These are phyloP conservation scores for Leptographium wingfieldii DNA, from an alignment of 2,329 filamentous ascomycete species.

Conservation along the genomic window DNA sequence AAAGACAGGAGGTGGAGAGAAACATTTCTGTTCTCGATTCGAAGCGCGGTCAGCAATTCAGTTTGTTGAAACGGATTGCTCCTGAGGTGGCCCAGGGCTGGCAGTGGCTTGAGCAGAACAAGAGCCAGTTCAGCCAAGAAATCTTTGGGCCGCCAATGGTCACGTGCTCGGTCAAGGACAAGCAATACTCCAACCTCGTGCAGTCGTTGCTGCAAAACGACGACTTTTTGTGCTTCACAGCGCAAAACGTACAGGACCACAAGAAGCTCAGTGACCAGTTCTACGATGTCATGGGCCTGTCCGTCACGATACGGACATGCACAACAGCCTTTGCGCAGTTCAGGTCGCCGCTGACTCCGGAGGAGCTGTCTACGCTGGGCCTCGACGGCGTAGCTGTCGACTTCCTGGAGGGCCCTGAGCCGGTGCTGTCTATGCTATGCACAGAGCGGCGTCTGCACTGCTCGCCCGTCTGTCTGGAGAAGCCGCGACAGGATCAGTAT, in stretches of 20 bases:
- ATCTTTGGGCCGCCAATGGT: slow-evolving; percentile 74
- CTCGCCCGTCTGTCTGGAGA: slow-evolving; percentile 49
- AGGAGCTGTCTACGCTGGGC: slow-evolving; percentile 46
- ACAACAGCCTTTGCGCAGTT: slow-evolving; percentile 41
- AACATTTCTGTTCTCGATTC: slow-evolving; percentile 49
- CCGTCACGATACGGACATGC: slow-evolving; percentile 59
- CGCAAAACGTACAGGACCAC: slow-evolving; percentile 65
- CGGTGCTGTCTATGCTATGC: slow-evolving; percentile 82
- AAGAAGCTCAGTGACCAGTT: slow-evolving; percentile 56
- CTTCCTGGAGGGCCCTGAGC: slow-evolving; percentile 64
- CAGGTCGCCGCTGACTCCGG: slow-evolving; percentile 36
- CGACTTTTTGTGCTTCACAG: slow-evolving; percentile 58
- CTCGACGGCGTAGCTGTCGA: slow-evolving; percentile 74
- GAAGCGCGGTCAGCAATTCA: slow-evolving; percentile 60
- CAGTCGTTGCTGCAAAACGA: slow-evolving; percentile 37
- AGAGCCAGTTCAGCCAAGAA: slow-evolving; percentile 54
- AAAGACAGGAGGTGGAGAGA: slow-evolving; percentile 14
- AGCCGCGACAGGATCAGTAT: slow-evolving; percentile 56
- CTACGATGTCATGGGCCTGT: slow-evolving; percentile 49
- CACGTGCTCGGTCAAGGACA: slow-evolving; percentile 65
- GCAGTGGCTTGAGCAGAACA: slow-evolving; percentile 70
- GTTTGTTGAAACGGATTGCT: slow-evolving; percentile 47
- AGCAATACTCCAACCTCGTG: slow-evolving; percentile 45
- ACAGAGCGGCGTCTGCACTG: slow-evolving; percentile 55
- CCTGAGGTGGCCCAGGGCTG: slow-evolving; percentile 58